These are phyloP conservation scores for Corynespora cassiicola DNA, from an alignment of 2,329 filamentous ascomycete genomes.

Conservation along the genomic window DNA sequence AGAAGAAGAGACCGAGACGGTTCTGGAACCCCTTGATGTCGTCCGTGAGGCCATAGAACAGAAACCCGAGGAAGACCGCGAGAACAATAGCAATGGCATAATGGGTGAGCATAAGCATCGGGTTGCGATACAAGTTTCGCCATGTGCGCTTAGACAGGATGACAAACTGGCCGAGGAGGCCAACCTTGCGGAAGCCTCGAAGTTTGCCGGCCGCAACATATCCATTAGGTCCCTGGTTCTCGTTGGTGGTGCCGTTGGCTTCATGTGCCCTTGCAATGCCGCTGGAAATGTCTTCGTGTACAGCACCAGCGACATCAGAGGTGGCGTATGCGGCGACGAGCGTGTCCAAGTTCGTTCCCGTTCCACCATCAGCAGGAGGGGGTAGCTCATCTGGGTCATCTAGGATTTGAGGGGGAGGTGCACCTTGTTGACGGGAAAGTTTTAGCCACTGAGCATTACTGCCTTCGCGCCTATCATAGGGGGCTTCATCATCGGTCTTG, in stretches of 20 bases:
- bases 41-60: constrained; percentile 95
- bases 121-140: constrained; percentile 97
- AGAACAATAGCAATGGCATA: constrained; percentile 96
- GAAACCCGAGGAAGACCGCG: constrained; percentile 89
- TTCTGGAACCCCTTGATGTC: constrained; percentile 99
- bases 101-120: constrained; percentile 97
- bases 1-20: constrained; percentile 95
- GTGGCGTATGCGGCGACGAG: constrained; percentile 77
- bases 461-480: constrained; percentile 57
- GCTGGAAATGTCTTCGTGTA: constrained; percentile 78
- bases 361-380: constrained; percentile 62
- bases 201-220: constrained; percentile 67
- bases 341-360: constrained; percentile 78
- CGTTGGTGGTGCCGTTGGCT: constrained; percentile 72
- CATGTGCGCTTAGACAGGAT: constrained; percentile 92
- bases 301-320: constrained; percentile 77
- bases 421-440: constrained; percentile 61
- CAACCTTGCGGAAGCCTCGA: constrained; percentile 81
- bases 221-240: constrained; percentile 58
- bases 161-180: constrained; percentile 80
- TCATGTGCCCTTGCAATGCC: constrained; percentile 69
- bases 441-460: constrained; percentile 65
- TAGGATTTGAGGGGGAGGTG: constrained; percentile 64
- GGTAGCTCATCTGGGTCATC: constrained; percentile 73
- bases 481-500: constrained; percentile 67